These are phyloP conservation scores for Solanum peruvianum DNA, from an alignment of 257 asterid species.

Conservation along the genomic window DNA sequence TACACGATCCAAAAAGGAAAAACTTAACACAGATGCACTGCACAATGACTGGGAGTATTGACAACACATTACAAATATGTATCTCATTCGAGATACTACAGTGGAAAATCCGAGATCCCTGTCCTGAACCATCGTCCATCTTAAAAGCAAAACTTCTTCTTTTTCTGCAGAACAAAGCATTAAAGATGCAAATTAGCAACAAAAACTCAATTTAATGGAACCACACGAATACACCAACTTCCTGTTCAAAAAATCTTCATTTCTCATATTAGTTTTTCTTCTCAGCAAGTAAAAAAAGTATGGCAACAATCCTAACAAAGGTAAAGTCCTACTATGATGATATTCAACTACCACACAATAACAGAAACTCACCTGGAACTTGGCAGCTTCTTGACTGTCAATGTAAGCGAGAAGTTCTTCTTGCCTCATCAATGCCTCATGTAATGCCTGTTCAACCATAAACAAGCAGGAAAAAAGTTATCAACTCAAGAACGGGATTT, in stretches of 20 bases:
- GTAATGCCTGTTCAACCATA: conserved; percentile 56
- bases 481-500: background rate
- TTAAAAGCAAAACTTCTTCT: conserved; percentile 77
- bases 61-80: background rate
- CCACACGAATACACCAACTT: background rate
- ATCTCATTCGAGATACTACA: background rate
- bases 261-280: background rate
- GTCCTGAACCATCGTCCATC: background rate
- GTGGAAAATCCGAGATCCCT: background rate
- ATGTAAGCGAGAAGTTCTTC: conserved; percentile 93
- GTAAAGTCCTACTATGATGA: background rate
- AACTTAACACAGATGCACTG: background rate
- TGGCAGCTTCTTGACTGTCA: conserved; percentile 78
- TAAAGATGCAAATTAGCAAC: background rate
- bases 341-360: background rate
- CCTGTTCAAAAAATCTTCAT: background rate
- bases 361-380: conserved; percentile 42
- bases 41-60: background rate
- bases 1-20: background rate
- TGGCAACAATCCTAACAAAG: background rate
- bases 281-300: background rate
- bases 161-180: conserved; percentile 37
- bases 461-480: background rate
- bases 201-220: background rate
- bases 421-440: conserved; percentile 93